Conservation (phyloP, 2,329 filamentous ascomycete species). For the Trichocomaceae sp. region DNA sequence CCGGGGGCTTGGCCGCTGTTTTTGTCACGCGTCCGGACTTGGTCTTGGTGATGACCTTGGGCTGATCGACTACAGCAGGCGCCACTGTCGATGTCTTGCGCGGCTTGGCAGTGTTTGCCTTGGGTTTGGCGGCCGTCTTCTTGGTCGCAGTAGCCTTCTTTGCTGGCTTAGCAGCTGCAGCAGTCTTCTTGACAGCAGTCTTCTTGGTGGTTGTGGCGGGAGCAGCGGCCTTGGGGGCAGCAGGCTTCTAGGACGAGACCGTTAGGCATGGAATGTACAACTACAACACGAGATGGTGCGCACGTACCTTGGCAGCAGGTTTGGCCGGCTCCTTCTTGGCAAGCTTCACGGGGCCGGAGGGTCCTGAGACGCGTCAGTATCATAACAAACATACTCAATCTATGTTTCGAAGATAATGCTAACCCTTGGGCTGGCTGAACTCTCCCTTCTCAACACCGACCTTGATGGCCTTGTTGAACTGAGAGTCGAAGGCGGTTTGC, state of each 20-base stretch:
- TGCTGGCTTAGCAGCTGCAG: constrained; percentile 32
- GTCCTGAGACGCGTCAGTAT: constrained; percentile 47
- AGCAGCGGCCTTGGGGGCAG: constrained; percentile 35
- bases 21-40: constrained; percentile 72
- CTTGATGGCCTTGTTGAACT: constrained; percentile 82
- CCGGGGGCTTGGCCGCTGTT: constrained; percentile 38
- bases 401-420: no score
- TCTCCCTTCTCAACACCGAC: constrained; percentile 77
- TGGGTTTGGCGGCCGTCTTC: constrained; percentile 47
- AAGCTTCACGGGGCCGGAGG: constrained; percentile 87
- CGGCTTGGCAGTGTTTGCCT: constrained; percentile 49
- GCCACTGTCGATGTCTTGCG: constrained; percentile 48
- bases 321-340: constrained; percentile 63
- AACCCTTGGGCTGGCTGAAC: constrained; percentile 88
- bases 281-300: neutral
- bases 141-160: constrained; percentile 42
- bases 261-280: neutral
- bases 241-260: constrained; percentile 31
- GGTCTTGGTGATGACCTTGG: constrained; percentile 68
- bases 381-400: no score
- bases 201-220: constrained; percentile 45
- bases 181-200: constrained; percentile 42
- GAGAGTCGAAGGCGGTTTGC: constrained; percentile 57
- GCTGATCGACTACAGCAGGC: constrained; percentile 62
- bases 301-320: constrained; percentile 34